A percentile compares a stretch with the other conserved stretches of the same genome.
These are phyloP conservation scores for Camellia lanceoleosa DNA, from an alignment of 148 eudicot genomes.

Conservation along the genomic window DNA sequence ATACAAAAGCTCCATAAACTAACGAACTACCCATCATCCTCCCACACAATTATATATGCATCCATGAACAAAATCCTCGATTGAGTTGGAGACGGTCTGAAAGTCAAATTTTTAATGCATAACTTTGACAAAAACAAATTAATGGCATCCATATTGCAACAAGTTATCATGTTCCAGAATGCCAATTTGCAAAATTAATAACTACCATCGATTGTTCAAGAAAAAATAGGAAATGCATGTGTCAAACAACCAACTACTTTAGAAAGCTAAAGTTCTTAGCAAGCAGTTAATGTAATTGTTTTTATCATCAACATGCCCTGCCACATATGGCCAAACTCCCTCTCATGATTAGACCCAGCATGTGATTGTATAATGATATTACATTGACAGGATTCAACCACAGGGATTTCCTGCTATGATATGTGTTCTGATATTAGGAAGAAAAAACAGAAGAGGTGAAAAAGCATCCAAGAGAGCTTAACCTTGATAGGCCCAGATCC, in stretches of 20 bases:
- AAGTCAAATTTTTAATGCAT: neutral
- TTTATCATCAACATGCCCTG: neutral
- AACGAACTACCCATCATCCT: neutral
- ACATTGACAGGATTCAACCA: neutral
- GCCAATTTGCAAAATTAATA: neutral
- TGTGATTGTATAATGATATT: neutral
- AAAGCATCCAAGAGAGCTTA: neutral
- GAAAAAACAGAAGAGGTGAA: neutral
- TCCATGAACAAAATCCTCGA: neutral
- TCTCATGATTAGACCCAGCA: neutral
- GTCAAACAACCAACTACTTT: neutral
- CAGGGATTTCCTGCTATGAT: neutral
- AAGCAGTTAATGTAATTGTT: neutral
- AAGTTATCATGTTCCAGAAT: neutral
- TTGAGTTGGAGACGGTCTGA: neutral
- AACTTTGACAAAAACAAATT: neutral
- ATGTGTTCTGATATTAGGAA: neutral
- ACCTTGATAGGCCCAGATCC: neutral
- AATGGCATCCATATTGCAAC: neutral
- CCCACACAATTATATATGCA: neutral
- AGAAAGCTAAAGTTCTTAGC: neutral
- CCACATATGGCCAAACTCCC: neutral
- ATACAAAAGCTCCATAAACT: neutral
- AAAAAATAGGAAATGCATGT: neutral
- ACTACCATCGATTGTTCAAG: neutral